Percentiles rank a stretch among this genome's conserved stretches.
Evolutionary conservation across 2,329 filamentous ascomycete species (phyloP).

Genomic region (Alternaria sp.): DNA sequence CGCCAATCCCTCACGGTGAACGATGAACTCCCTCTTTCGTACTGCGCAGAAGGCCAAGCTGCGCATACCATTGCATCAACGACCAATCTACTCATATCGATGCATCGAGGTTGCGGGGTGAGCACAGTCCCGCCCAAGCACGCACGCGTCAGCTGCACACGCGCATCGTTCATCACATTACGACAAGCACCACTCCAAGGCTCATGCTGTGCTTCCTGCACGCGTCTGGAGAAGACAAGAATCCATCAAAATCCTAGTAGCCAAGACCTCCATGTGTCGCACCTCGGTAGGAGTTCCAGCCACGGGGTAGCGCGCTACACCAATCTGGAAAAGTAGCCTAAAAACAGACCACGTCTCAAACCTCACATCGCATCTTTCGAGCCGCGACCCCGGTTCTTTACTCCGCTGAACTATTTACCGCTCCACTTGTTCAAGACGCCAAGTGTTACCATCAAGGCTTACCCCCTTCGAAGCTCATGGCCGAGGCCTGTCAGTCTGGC

Average conservation of each 20-base stretch:
- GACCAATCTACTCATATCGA: not conserved
- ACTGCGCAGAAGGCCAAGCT: not conserved
- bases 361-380: conserved; percentile 19
- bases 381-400: conserved; percentile 16
- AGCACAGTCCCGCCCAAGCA: conserved; percentile 19
- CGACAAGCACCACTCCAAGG: conserved; percentile 24
- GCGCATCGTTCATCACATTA: conserved; percentile 27
- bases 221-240: conserved; percentile 12
- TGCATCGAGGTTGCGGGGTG: not conserved
- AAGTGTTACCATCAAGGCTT: conserved; percentile 45
- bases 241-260: conserved; percentile 16
- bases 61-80: not conserved
- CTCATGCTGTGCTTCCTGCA: conserved; percentile 14
- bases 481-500: conserved; percentile 27
- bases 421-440: conserved; percentile 37
- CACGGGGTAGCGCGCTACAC: conserved; percentile 26
- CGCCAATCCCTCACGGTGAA: not conserved
- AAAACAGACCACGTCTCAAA: conserved; percentile 30
- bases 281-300: conserved; percentile 38
- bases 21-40: not conserved
- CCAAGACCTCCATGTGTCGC: conserved; percentile 40
- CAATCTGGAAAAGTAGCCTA: conserved; percentile 26
- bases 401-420: conserved; percentile 31
- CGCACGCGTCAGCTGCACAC: conserved; percentile 29
- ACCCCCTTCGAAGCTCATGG: conserved; percentile 38